Evolutionary conservation across 768 basidiomycete species (phyloP), one percentile per base, ranked within the genome.

Genomic region (Calocybe gangraenosa): DNA sequence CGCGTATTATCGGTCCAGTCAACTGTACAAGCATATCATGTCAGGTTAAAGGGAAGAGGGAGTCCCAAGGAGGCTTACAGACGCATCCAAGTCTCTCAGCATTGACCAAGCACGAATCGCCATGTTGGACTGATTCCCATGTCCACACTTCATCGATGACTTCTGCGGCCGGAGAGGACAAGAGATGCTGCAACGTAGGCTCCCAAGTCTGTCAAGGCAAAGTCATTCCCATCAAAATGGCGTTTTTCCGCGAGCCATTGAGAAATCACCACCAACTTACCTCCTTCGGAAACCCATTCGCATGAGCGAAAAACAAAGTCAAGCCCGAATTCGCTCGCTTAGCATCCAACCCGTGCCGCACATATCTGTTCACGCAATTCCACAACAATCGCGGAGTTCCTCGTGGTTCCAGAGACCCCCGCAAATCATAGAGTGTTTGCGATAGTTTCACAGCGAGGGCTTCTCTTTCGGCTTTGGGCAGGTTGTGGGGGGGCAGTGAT

Each of bases 251-350:
- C 3, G 40, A 14, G n/a, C n/a, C n/a, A n/a, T n/a, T n/a, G 14
- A 31, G 4, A 8, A 19, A n/a, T 19, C 18, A 28, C 9, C 17
- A 21, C 34, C 17, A 20, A 50, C 77, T 38, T 42, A 81, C 88
- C 80, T 94, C 91, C 61, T 93, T 94, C 37, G 78, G 79, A 54
- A 94, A 85, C 1, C 93, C 92, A 62, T 90, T 94, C 2, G 89
- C 90, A 60, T 94, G 92, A 3, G 79, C 78, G 37, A 88, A 69
- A 50, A 93, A 76, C 41, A 94, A 62, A 0, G 90, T 94, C 8
- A 87, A 41, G 0, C 84, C 79, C 11, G n/a, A n/a, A 10, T 65
- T 64, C 18, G 56, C 59, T 33, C 44, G 49, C 23, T 42, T 47
- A 13, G 30, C 48, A 8, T 53, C 49, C 14, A 61, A 37, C 7